phyloP scores from a whole-genome alignment of 129 eudicot genomes.

The Tagetes erecta region DNA sequence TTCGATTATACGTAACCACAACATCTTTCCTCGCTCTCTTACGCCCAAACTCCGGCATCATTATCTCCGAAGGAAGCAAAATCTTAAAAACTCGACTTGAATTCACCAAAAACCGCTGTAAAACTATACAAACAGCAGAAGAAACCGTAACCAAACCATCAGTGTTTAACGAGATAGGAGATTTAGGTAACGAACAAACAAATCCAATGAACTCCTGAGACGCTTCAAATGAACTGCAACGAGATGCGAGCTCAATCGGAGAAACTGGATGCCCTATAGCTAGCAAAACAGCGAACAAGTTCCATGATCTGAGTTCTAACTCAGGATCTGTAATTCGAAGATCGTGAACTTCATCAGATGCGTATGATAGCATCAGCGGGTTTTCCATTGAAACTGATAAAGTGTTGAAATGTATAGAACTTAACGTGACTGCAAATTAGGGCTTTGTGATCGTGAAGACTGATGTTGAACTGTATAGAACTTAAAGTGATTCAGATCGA shows the following conservation, averaged over 20 bases:
- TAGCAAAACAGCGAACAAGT: slow-evolving; percentile 48
- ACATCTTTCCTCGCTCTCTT: slow-evolving; percentile 27
- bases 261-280: slow-evolving; percentile 50
- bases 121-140: slow-evolving; percentile 30
- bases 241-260: slow-evolving; percentile 49
- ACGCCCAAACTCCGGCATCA: slow-evolving; percentile 17
- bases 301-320: slow-evolving; percentile 57
- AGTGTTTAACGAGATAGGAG: slow-evolving; percentile 53
- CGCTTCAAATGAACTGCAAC: slow-evolving; percentile 33
- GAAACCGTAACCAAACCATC: slow-evolving; percentile 50
- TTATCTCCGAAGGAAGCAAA: slow-evolving; percentile 27
- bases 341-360: slow-evolving; percentile 23
- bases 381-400: slow-evolving; percentile 39
- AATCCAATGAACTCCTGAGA: slow-evolving; percentile 49
- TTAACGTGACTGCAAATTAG: slow-evolving; percentile 13
- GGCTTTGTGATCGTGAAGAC: neutral
- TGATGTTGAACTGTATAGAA: neutral
- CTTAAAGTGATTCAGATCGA: slow-evolving; percentile 14
- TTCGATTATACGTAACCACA: slow-evolving; percentile 40
- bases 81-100: slow-evolving; percentile 19
- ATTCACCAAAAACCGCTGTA: slow-evolving; percentile 39
- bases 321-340: slow-evolving; percentile 30
- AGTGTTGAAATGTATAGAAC: slow-evolving; percentile 29
- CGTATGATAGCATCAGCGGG: slow-evolving; percentile 28
- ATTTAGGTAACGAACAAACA: slow-evolving; percentile 55